Conservation (phyloP, 805 yeast genomes). For the Cephaloascus fragrans region DNA sequence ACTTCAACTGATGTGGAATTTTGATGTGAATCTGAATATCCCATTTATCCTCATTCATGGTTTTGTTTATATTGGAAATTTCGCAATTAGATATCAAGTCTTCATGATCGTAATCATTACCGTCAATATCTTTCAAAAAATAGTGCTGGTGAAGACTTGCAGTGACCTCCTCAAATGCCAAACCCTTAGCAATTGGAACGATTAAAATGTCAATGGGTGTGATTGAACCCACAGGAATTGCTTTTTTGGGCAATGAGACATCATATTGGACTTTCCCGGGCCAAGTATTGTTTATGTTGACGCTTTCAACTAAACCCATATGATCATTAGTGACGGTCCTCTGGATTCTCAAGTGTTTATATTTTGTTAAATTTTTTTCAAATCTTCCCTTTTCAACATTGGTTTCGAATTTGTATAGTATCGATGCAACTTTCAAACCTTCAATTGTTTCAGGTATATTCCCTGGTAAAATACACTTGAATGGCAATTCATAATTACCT, state of each 20-base stretch:
- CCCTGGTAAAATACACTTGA: slow-evolving; percentile 32
- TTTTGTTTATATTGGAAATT: slow-evolving; percentile 27
- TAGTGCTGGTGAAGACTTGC: slow-evolving; percentile 22
- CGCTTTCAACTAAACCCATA: slow-evolving; percentile 27
- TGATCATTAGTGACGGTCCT: slow-evolving; percentile 33
- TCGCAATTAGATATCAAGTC: slow-evolving; percentile 19
- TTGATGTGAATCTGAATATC: slow-evolving; percentile 26
- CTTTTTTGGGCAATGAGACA: slow-evolving; percentile 31
- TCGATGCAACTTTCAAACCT: slow-evolving; percentile 31
- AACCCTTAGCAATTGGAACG: slow-evolving; percentile 37
- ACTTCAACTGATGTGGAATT: slow-evolving; percentile 27
- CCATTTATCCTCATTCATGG: slow-evolving; percentile 34
- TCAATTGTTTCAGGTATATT: slow-evolving; percentile 41
- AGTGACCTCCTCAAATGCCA: slow-evolving; percentile 22
- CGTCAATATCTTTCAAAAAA: slow-evolving; percentile 11
- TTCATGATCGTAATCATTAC: slow-evolving; percentile 21
- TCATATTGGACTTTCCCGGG: slow-evolving; percentile 41
- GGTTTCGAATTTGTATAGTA: slow-evolving; percentile 32
- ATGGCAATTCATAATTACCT: slow-evolving; percentile 45
- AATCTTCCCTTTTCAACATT: slow-evolving; percentile 32
- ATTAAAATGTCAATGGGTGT: slow-evolving; percentile 31
- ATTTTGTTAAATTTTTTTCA: slow-evolving; percentile 22
- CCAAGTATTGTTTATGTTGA: slow-evolving; percentile 42
- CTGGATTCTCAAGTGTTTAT: slow-evolving; percentile 31
- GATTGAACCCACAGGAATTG: slow-evolving; percentile 35